These are phyloP conservation scores for Pouteria campechiana DNA, from an alignment of 179 eudicot genomes.

Conservation along the genomic window DNA sequence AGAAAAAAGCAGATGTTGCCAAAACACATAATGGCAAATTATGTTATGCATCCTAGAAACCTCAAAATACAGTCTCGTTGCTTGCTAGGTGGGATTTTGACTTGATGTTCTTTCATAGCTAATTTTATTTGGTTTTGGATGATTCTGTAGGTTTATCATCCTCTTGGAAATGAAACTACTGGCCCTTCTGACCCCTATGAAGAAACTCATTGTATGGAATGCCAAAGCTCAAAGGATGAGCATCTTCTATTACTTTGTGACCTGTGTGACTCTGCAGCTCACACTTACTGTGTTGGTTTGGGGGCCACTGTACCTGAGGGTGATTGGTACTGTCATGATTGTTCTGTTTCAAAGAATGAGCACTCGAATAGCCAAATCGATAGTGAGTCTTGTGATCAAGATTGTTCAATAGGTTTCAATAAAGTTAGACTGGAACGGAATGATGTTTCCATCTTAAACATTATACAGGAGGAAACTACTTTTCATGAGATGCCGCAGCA, in stretches of 20 bases:
- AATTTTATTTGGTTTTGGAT: too few relatives aligned
- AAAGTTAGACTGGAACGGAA: slow-evolving; percentile 9
- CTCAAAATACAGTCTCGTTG: too few relatives aligned
- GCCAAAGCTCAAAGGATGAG: slow-evolving; percentile 46
- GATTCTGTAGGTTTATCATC: slow-evolving; percentile 51
- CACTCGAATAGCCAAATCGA: slow-evolving; percentile 24
- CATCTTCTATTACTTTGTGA: slow-evolving; percentile 67
- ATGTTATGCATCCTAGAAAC: too few relatives aligned
- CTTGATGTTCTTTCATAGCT: too few relatives aligned
- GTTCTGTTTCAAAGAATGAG: slow-evolving; percentile 53
- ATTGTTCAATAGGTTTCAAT: not conserved
- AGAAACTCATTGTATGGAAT: slow-evolving; percentile 39
- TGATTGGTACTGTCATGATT: slow-evolving; percentile 83
- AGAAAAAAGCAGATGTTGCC: too few relatives aligned
- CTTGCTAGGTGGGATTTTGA: too few relatives aligned
- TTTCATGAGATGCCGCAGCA: too few relatives aligned
- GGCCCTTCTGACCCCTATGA: slow-evolving; percentile 51
- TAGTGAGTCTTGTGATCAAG: slow-evolving; percentile 7
- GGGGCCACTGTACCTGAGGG: slow-evolving; percentile 81
- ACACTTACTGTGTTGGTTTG: slow-evolving; percentile 82
- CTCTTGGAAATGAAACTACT: slow-evolving; percentile 24
- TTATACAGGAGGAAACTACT: slow-evolving; percentile 33
- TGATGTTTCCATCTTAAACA: slow-evolving; percentile 43
- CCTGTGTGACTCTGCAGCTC: slow-evolving; percentile 72
- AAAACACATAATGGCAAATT: too few relatives aligned